Conservation (phyloP, 768 basidiomycete species). For the Mycena indigotica region DNA sequence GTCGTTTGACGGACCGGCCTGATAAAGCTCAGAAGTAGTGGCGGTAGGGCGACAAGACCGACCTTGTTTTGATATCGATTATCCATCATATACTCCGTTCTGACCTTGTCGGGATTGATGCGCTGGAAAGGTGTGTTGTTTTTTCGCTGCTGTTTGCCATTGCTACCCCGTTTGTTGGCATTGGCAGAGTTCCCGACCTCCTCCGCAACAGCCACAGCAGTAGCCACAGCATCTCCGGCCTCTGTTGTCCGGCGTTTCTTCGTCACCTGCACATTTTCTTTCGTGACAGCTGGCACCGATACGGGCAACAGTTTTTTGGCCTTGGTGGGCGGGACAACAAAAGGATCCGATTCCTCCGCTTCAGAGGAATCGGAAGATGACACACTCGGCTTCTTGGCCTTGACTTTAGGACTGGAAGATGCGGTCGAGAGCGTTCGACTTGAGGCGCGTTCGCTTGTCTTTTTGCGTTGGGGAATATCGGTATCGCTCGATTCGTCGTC, state of each 20-base stretch:
- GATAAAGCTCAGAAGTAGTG: constrained; percentile 4
- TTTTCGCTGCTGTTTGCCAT: constrained; percentile 32
- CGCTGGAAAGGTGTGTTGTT: constrained; percentile 77
- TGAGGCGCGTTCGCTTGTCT: constrained; percentile 33
- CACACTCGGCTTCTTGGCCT: neutral
- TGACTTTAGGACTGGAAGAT: neutral
- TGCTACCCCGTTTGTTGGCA: constrained; percentile 31
- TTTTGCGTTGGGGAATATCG: constrained; percentile 4
- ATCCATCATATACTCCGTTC: constrained; percentile 44
- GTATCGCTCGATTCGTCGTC: constrained; percentile 43
- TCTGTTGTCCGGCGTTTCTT: constrained; percentile 67
- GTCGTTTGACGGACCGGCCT: constrained; percentile 72
- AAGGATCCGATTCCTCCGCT: constrained; percentile 28
- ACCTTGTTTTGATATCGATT: constrained; percentile 86
- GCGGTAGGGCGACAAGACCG: constrained; percentile 24
- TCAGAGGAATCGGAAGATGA: constrained; percentile 28
- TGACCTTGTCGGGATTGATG: constrained; percentile 66
- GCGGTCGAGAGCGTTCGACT: constrained; percentile 39
- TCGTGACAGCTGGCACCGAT: constrained; percentile 4
- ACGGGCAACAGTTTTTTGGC: constrained; percentile 12
- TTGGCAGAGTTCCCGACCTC: constrained; percentile 13
- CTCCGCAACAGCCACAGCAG: constrained; percentile 36
- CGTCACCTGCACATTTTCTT: constrained; percentile 38
- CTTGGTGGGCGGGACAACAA: constrained; percentile 26
- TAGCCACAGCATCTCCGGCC: constrained; percentile 51